Conservation (phyloP, 371 early-diverging fungal genomes). For the Blakeslea trispora region DNA sequence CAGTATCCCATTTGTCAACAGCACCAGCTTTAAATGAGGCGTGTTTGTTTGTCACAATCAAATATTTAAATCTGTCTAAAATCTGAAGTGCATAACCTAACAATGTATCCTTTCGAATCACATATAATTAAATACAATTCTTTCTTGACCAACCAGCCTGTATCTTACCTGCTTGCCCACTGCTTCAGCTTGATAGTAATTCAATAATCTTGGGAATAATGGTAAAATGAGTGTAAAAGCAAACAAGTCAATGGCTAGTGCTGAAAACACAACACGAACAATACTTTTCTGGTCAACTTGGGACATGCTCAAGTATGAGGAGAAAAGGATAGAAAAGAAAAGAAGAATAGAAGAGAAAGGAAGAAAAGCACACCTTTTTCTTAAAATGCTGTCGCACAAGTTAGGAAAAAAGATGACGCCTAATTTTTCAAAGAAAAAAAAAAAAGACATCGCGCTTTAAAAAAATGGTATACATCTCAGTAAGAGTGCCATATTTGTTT, state of each 20-base stretch:
- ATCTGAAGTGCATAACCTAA: slow-evolving; percentile 35
- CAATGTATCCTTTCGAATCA: slow-evolving; percentile 28
- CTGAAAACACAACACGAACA: slow-evolving; percentile 58
- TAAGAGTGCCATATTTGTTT: too few species aligned
- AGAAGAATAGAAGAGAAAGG: neutral
- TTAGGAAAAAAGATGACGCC: too few species aligned
- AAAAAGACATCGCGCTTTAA: too few species aligned
- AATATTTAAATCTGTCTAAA: slow-evolving; percentile 43
- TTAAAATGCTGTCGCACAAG: too few species aligned
- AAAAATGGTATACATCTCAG: too few species aligned
- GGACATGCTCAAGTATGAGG: neutral
- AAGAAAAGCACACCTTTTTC: neutral
- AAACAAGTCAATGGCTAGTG: slow-evolving; percentile 90
- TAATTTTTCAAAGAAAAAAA: too few species aligned
- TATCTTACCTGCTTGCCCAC: slow-evolving; percentile 50
- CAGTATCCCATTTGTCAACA: slow-evolving; percentile 74
- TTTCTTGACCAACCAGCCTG: neutral
- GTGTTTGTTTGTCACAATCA: slow-evolving; percentile 16
- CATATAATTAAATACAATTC: neutral
- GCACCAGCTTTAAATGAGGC: slow-evolving; percentile 15
- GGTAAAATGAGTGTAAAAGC: slow-evolving; percentile 98
- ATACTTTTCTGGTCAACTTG: slow-evolving; percentile 14
- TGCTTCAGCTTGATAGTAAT: slow-evolving; percentile 61
- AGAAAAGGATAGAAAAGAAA: neutral
- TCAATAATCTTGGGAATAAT: slow-evolving; percentile 78